phyloP scores from a whole-genome alignment of 2,329 filamentous ascomycete genomes.

The Myriosclerotinia curreyana region DNA sequence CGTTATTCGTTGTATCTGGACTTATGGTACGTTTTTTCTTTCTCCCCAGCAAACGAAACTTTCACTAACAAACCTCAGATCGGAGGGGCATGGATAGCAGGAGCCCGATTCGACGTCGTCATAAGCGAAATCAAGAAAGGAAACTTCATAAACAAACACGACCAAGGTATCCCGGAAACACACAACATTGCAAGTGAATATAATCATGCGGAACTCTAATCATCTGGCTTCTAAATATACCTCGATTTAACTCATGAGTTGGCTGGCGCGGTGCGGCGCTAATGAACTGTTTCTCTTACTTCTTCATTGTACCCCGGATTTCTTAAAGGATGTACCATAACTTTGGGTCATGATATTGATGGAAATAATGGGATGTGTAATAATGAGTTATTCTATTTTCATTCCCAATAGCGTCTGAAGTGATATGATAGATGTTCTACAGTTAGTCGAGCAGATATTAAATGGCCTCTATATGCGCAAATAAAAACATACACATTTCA shows the following conservation, averaged over 20 bases:
- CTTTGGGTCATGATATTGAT: slow-evolving; percentile 5
- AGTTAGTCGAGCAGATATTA: no score
- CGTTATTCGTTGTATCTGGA: slow-evolving; percentile 67
- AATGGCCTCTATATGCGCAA: no score
- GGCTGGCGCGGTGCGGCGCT: background rate
- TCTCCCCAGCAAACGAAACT: slow-evolving; percentile 23
- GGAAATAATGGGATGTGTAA: slow-evolving; percentile 14
- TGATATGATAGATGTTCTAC: background rate
- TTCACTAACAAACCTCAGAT: slow-evolving; percentile 53
- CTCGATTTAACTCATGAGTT: background rate
- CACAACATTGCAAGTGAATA: slow-evolving; percentile 35
- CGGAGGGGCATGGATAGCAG: slow-evolving; percentile 71
- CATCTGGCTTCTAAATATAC: background rate
- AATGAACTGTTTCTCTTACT: slow-evolving; percentile 14
- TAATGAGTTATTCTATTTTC: background rate
- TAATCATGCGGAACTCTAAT: slow-evolving; percentile 35
- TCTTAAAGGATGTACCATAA: slow-evolving; percentile 8
- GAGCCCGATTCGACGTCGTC: slow-evolving; percentile 76
- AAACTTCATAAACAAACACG: slow-evolving; percentile 41
- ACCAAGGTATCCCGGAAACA: slow-evolving; percentile 27
- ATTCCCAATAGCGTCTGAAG: no score
- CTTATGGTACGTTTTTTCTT: slow-evolving; percentile 65
- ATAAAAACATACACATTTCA: no score
- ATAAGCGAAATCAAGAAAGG: slow-evolving; percentile 52
- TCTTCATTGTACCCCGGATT: slow-evolving; percentile 21